A percentile compares a stretch with the other conserved stretches of the same genome.
Evolutionary conservation across 805 yeast species (phyloP).

Genomic region (Ogataea paradorogensis): DNA sequence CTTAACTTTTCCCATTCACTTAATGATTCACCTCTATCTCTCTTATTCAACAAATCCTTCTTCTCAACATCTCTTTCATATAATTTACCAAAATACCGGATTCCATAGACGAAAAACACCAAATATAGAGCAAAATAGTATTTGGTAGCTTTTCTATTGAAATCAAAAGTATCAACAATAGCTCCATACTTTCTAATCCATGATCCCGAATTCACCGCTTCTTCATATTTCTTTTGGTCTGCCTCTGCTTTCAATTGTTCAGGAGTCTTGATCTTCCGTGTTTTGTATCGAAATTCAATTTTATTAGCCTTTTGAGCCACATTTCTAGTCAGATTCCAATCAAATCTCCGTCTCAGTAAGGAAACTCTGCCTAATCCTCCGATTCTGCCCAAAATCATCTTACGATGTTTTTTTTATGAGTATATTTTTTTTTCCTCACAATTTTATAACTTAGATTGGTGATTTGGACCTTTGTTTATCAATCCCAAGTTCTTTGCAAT

Average conservation of each 20-base stretch:
- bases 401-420: not conserved
- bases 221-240: conserved; percentile 29
- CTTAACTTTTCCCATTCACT: conserved; percentile 65
- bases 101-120: conserved; percentile 55
- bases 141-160: conserved; percentile 61
- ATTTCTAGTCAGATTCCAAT: not conserved
- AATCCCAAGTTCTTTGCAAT: conserved; percentile 1
- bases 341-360: not conserved
- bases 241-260: conserved; percentile 30
- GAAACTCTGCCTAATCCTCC: conserved; percentile 1
- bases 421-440: conserved; percentile 3
- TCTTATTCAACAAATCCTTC: conserved; percentile 29
- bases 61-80: conserved; percentile 64
- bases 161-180: conserved; percentile 49
- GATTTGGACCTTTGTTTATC: conserved; percentile 5
- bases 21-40: conserved; percentile 36
- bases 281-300: conserved; percentile 30
- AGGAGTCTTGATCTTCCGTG: conserved; percentile 27
- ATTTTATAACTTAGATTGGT: conserved; percentile 6
- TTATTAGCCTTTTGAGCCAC: conserved; percentile 1
- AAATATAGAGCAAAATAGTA: conserved; percentile 60
- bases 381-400: conserved; percentile 1
- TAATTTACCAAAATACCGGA: conserved; percentile 62
- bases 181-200: conserved; percentile 50
- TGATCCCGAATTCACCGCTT: conserved; percentile 34